phyloP scores from a whole-genome alignment of 176 grass and related monocot species.

The Ensete glaucum region DNA sequence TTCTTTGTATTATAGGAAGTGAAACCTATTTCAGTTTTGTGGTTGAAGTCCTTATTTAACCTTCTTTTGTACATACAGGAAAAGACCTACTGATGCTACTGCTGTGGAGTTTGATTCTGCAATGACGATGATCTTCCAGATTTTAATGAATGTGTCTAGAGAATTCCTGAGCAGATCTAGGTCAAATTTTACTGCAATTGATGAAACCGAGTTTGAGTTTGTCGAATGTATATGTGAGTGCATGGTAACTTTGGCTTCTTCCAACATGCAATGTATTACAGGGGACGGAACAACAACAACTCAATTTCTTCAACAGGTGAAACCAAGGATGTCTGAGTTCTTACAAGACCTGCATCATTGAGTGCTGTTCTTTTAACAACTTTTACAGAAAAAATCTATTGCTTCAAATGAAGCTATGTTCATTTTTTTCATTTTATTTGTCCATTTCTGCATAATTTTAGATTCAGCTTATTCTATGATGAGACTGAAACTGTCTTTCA shows the following conservation, averaged over 20 bases:
- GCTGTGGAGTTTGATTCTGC: slow-evolving; percentile 76
- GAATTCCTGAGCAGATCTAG: slow-evolving; percentile 68
- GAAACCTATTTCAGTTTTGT: slow-evolving; percentile 5
- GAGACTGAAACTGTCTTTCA: not conserved
- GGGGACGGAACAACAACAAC: slow-evolving; percentile 54
- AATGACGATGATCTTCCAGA: slow-evolving; percentile 67
- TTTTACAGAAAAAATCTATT: not conserved
- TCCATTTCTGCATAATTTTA: not conserved
- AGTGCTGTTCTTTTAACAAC: slow-evolving; percentile 5
- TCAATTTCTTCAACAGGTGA: slow-evolving; percentile 84
- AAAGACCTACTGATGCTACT: slow-evolving; percentile 72
- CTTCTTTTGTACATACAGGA: slow-evolving; percentile 37
- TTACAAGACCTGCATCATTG: not conserved
- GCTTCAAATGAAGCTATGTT: not conserved
- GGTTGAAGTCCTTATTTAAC: slow-evolving; percentile 2
- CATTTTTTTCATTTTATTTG: not conserved
- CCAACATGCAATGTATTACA: slow-evolving; percentile 92
- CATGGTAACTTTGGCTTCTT: slow-evolving; percentile 90
- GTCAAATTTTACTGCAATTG: slow-evolving; percentile 44
- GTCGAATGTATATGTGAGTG: slow-evolving; percentile 70
- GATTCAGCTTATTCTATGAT: not conserved
- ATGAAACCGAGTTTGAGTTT: slow-evolving; percentile 88
- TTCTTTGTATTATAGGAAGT: not conserved
- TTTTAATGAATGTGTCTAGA: slow-evolving; percentile 83
- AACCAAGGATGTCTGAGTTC: slow-evolving; percentile 11